These are phyloP conservation scores for Tuber melanosporum DNA, from an alignment of 495 filamentous ascomycete species.

Conservation along the genomic window DNA sequence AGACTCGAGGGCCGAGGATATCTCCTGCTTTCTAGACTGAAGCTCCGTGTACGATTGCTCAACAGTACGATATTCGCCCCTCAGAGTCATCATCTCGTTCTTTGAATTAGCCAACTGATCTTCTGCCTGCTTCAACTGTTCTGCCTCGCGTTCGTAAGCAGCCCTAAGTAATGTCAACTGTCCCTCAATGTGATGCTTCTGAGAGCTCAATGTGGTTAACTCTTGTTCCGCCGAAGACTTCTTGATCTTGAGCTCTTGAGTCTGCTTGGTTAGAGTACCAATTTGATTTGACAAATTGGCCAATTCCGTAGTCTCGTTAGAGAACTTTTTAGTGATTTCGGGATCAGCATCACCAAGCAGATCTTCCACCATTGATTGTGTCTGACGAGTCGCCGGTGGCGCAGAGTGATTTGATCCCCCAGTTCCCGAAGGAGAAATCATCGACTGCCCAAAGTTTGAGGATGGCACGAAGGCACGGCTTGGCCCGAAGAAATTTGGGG, in stretches of 20 bases:
- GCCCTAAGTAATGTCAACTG: constrained; percentile 74
- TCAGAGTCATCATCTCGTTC: constrained; percentile 73
- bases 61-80: constrained; percentile 70
- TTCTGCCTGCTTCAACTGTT: constrained; percentile 75
- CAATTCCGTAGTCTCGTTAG: constrained; percentile 82
- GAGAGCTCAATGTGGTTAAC: constrained; percentile 65
- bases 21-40: constrained; percentile 72
- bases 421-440: constrained; percentile 66
- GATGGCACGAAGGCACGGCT: constrained; percentile 84
- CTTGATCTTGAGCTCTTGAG: constrained; percentile 82
- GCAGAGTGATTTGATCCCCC: constrained; percentile 58
- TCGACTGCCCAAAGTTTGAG: constrained; percentile 77
- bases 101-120: constrained; percentile 68
- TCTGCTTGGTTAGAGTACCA: constrained; percentile 79
- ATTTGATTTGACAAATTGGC: constrained; percentile 96
- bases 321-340: constrained; percentile 79
- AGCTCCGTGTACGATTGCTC: constrained; percentile 79
- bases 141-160: constrained; percentile 88
- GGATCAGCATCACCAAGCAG: constrained; percentile 91
- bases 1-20: constrained; percentile 64
- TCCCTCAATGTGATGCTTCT: constrained; percentile 86
- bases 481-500: constrained; percentile 48
- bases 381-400: constrained; percentile 46
- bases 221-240: constrained; percentile 69
- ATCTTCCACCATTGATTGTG: constrained; percentile 61